phyloP scores from a whole-genome alignment of 1,139 yeast genomes.

The Schwanniomyces etchellsii region DNA sequence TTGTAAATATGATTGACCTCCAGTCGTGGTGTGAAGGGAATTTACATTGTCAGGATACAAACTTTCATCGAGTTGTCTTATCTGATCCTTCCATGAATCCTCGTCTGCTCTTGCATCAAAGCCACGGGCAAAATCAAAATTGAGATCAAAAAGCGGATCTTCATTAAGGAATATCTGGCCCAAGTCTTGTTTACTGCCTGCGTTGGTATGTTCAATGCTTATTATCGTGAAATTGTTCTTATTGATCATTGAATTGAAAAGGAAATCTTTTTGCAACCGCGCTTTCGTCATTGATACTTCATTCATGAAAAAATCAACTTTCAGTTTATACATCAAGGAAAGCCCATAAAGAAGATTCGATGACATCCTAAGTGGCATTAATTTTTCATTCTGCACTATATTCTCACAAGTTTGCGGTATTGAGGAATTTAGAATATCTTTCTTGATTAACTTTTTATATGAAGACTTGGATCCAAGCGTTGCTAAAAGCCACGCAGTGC shows the following conservation, averaged over 20 bases:
- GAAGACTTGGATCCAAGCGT: constrained; percentile 38
- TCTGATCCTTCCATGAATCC: constrained; percentile 12
- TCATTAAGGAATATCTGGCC: constrained; percentile 20
- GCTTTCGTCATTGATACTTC: constrained; percentile 25
- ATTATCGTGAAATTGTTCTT: constrained; percentile 4
- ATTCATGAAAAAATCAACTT: constrained; percentile 38
- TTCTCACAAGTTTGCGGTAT: constrained; percentile 43
- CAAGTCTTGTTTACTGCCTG: constrained; percentile 2
- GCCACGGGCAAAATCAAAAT: constrained; percentile 20
- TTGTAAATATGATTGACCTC: not conserved
- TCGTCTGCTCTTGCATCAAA: constrained; percentile 6
- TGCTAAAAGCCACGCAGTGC: constrained; percentile 26
- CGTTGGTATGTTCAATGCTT: constrained; percentile 2
- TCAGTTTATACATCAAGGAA: constrained; percentile 47
- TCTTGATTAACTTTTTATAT: constrained; percentile 23
- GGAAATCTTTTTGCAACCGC: constrained; percentile 17
- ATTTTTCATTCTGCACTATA: constrained; percentile 19
- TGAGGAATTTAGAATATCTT: constrained; percentile 33
- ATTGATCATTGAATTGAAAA: constrained; percentile 5
- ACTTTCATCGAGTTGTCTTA: constrained; percentile 8
- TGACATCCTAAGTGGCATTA: constrained; percentile 36
- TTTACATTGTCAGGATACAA: constrained; percentile 5
- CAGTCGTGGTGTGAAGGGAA: not conserved
- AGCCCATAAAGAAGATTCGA: constrained; percentile 55
- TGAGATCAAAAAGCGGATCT: constrained; percentile 38